Percentiles rank a stretch among this genome's conserved stretches.
Evolutionary conservation across 2,329 filamentous ascomycete genomes (phyloP).

Genomic region (Sclerotinia trifoliorum): DNA sequence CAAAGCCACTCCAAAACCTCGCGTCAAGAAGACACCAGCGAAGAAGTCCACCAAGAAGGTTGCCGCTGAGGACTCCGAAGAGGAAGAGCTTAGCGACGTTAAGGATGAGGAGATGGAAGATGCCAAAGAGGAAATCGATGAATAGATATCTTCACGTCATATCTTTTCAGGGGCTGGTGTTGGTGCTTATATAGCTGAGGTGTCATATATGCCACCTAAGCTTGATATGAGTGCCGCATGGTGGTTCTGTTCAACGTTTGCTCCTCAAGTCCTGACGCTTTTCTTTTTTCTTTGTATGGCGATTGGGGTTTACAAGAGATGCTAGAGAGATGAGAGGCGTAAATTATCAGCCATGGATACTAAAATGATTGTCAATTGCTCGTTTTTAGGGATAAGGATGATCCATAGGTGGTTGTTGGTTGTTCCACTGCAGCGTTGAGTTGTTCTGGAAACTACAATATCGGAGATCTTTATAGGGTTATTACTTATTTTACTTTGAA

Average conservation of each 20-base stretch:
- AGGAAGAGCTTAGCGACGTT: slow-evolving; percentile 8
- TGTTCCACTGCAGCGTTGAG: neutral
- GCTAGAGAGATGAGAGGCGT: neutral
- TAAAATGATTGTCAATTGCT: slow-evolving; percentile 2
- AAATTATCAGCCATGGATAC: slow-evolving; percentile 8
- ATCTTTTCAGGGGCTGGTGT: neutral
- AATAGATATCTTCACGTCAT: neutral
- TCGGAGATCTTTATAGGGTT: neutral
- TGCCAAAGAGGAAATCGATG: neutral
- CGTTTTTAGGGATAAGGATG: neutral
- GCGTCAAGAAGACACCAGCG: slow-evolving; percentile 24
- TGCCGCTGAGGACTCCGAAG: neutral
- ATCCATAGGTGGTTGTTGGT: slow-evolving; percentile 2
- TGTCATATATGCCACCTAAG: neutral
- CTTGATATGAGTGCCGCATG: neutral
- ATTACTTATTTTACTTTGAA: neutral
- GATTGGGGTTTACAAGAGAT: neutral
- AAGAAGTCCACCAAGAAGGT: slow-evolving; percentile 27
- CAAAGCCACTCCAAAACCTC: slow-evolving; percentile 11
- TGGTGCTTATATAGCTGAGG: neutral
- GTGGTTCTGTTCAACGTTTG: slow-evolving; percentile 11
- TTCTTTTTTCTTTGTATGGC: neutral
- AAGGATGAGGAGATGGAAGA: slow-evolving; percentile 15
- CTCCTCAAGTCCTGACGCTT: neutral
- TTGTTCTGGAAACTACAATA: slow-evolving; percentile 3